Percentiles rank a stretch among this genome's conserved stretches.
Evolutionary conservation across 2,329 filamentous ascomycete genomes (phyloP).

Genomic region (Fusarium beomiforme): DNA sequence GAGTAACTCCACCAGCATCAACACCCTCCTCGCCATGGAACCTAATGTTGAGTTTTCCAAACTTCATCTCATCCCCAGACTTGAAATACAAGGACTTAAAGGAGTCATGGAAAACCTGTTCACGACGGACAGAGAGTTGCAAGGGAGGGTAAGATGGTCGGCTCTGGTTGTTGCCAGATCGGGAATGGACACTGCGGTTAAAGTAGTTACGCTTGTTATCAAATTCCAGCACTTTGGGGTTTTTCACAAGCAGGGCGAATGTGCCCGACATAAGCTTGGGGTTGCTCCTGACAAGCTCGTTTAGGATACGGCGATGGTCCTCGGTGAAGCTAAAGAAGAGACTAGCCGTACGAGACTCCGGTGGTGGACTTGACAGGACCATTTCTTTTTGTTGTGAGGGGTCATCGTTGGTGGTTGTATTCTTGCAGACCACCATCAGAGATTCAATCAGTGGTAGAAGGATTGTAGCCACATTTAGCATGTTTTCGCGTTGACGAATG

Average conservation of each 20-base stretch:
- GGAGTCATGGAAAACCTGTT: constrained; percentile 97
- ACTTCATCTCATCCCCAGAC: constrained; percentile 96
- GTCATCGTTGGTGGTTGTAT: constrained; percentile 82
- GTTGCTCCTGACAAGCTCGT: constrained; percentile 96
- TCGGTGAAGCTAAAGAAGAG: constrained; percentile 98
- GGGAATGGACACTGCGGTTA: constrained; percentile 85
- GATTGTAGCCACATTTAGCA: constrained; percentile 97
- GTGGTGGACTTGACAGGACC: constrained; percentile 76
- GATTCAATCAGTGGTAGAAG: constrained; percentile 93
- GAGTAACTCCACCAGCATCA: constrained; percentile 94
- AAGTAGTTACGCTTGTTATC: constrained; percentile 99
- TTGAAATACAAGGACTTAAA: constrained; percentile 99
- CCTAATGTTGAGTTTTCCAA: constrained; percentile 96
- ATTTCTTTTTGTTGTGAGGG: constrained; percentile 71
- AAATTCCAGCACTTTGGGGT: constrained; percentile 98
- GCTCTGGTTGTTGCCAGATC: constrained; percentile 72
- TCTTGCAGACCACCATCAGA: constrained; percentile 99
- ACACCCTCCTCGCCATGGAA: constrained; percentile 98
- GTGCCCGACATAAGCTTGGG: constrained; percentile 99
- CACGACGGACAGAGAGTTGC: constrained; percentile 88
- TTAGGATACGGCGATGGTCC: constrained; percentile 96
- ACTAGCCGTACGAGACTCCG: constrained; percentile 84
- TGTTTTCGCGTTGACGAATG: constrained; percentile 91
- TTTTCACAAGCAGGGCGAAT: constrained; percentile 95
- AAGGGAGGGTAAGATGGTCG: constrained; percentile 77